A percentile compares a stretch with the other conserved stretches of the same genome.
Conservation (phyloP, 225 moss, liverwort and hornwort species). For the Ulota crispa region DNA sequence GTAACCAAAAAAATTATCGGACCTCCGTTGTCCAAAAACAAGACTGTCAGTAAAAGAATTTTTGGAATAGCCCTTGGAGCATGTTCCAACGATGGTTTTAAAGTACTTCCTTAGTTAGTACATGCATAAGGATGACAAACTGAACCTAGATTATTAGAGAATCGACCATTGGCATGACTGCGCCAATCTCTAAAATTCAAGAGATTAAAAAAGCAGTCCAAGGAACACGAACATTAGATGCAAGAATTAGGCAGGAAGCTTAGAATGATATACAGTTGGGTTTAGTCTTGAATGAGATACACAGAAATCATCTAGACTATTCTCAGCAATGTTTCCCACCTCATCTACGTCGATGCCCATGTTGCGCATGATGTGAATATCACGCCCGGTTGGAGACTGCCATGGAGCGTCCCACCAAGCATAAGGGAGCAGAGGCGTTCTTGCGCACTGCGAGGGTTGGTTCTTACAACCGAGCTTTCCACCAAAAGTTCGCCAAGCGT, state of each 20-base stretch:
- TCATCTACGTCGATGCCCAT: constrained; percentile 54
- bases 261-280: constrained; percentile 52
- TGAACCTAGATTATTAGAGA: not conserved
- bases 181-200: not conserved
- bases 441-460: constrained; percentile 64
- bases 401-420: constrained; percentile 88
- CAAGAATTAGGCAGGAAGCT: constrained; percentile 36
- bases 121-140: not conserved
- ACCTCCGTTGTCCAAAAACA: too few species aligned
- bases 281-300: constrained; percentile 26
- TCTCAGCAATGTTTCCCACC: constrained; percentile 40
- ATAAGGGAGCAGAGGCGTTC: constrained; percentile 56
- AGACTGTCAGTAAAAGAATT: too few species aligned
- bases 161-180: not conserved
- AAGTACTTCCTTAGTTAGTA: not conserved
- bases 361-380: constrained; percentile 44
- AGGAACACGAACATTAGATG: not conserved
- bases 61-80: too few species aligned
- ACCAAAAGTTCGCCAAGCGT: constrained; percentile 74
- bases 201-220: not conserved
- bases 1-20: too few species aligned
- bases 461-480: constrained; percentile 59
- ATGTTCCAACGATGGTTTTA: not conserved
- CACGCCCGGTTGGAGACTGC: constrained; percentile 68
- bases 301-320: constrained; percentile 44